Percentiles rank a stretch among this genome's conserved stretches.
Conservation (phyloP, 129 eudicot genomes). For the Tanacetum coccineum region DNA sequence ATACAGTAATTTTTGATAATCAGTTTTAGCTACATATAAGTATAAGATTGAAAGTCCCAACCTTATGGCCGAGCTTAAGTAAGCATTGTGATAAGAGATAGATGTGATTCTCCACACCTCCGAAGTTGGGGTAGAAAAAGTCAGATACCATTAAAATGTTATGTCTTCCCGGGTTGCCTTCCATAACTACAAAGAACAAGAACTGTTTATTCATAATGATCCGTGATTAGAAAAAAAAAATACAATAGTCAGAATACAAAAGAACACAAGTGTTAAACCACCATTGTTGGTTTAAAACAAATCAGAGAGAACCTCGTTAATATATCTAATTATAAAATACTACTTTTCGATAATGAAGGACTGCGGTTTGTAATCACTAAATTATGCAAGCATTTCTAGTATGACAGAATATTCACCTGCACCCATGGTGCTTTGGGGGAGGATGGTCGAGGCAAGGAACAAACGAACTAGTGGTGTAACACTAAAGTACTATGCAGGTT, state of each 20-base stretch:
- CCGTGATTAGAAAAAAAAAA: not conserved
- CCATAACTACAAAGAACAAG: slow-evolving; percentile 32
- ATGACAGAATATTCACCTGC: too few relatives aligned
- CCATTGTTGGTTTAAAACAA: not conserved
- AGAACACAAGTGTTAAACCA: not conserved
- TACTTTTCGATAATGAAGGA: not conserved
- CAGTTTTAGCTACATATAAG: not conserved
- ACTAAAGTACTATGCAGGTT: too few relatives aligned
- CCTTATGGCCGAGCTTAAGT: slow-evolving; percentile 94
- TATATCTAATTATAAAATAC: not conserved
- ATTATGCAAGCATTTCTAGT: not conserved
- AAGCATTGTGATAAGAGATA: slow-evolving; percentile 89
- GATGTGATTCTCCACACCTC: slow-evolving; percentile 98
- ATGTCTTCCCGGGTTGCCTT: slow-evolving; percentile 36
- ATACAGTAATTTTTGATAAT: not conserved
- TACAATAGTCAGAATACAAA: not conserved
- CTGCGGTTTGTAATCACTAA: not conserved
- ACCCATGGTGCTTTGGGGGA: too few relatives aligned
- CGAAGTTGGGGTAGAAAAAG: slow-evolving; percentile 93
- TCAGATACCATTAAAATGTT: slow-evolving; percentile 93
- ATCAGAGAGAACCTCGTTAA: not conserved
- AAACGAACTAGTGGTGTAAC: too few relatives aligned
- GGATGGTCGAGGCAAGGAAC: too few relatives aligned
- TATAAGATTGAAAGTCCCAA: slow-evolving; percentile 11
- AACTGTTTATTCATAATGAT: not conserved